Conservation (phyloP, 164 flowering plant genomes). For the Dillenia suffruticosa region DNA sequence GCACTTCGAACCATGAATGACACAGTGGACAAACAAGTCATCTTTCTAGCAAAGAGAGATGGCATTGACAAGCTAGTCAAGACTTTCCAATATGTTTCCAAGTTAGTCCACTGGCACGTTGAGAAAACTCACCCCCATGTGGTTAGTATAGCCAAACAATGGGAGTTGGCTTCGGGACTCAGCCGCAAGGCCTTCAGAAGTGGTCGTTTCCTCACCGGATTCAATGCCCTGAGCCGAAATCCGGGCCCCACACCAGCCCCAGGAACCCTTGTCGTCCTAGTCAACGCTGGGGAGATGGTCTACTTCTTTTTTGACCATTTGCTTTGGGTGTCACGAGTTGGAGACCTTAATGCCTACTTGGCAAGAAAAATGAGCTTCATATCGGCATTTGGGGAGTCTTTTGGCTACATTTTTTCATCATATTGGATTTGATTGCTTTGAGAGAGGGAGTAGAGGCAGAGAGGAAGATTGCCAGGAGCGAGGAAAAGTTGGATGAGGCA, state of each 20-base stretch:
- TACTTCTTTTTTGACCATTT: constrained; percentile 95
- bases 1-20: constrained; percentile 43
- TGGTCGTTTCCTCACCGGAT: constrained; percentile 88
- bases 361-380: constrained; percentile 79
- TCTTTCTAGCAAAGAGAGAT: constrained; percentile 94
- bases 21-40: constrained; percentile 81
- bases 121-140: constrained; percentile 43
- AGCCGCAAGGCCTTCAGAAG: constrained; percentile 86
- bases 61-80: constrained; percentile 98
- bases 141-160: constrained; percentile 58
- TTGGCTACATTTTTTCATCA: constrained; percentile 78
- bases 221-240: constrained; percentile 64
- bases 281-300: constrained; percentile 91
- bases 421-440: constrained; percentile 57
- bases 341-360: constrained; percentile 52
- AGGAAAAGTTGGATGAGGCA: constrained; percentile 13
- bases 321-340: constrained; percentile 79
- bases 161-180: constrained; percentile 86
- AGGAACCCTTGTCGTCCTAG: constrained; percentile 51
- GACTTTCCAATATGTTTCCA: constrained; percentile 96
- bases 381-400: constrained; percentile 87
- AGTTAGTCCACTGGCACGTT: constrained; percentile 70
- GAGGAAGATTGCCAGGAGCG: constrained; percentile 25
- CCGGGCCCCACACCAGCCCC: constrained; percentile 59
- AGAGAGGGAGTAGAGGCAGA: constrained; percentile 40